phyloP scores from a whole-genome alignment of 2,329 filamentous ascomycete genomes.

The Trichophyton verrucosum region DNA sequence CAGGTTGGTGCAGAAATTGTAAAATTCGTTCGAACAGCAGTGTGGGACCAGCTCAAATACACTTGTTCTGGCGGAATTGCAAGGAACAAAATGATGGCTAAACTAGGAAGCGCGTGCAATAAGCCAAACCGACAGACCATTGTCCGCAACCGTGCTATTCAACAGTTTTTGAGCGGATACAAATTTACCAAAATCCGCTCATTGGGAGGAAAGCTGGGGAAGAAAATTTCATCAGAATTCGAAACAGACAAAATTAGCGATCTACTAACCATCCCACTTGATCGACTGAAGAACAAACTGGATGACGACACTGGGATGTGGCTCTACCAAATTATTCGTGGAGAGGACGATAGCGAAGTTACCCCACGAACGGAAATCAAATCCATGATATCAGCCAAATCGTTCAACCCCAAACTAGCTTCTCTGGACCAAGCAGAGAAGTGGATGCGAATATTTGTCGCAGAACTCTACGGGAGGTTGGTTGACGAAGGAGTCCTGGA shows the following conservation, averaged over 20 bases:
- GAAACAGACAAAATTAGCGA: slow-evolving; percentile 68
- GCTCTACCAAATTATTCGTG: slow-evolving; percentile 74
- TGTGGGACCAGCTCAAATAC: slow-evolving; percentile 63
- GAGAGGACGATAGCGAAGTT: slow-evolving; percentile 77
- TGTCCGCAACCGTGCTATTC: slow-evolving; percentile 71
- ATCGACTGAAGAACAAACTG: slow-evolving; percentile 64
- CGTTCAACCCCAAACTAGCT: slow-evolving; percentile 74
- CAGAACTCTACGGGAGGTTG: slow-evolving; percentile 79
- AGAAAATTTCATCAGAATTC: slow-evolving; percentile 70
- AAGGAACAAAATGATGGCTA: slow-evolving; percentile 88
- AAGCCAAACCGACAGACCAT: slow-evolving; percentile 93
- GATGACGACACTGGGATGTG: slow-evolving; percentile 76
- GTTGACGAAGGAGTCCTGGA: slow-evolving; percentile 85
- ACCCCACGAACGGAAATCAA: slow-evolving; percentile 88
- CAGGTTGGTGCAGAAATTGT: slow-evolving; percentile 82
- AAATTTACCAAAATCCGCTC: slow-evolving; percentile 94
- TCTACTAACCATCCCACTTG: slow-evolving; percentile 57
- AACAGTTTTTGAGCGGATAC: slow-evolving; percentile 67
- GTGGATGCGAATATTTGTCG: slow-evolving; percentile 84
- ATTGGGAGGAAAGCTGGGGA: slow-evolving; percentile 87
- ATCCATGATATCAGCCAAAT: slow-evolving; percentile 93
- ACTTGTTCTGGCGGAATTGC: slow-evolving; percentile 87
- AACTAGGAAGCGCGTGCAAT: slow-evolving; percentile 79
- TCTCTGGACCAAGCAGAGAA: slow-evolving; percentile 62
- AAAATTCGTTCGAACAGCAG: slow-evolving; percentile 54